Conservation (phyloP, 2,329 filamentous ascomycete species). For the Emericellopsis atlantica region DNA sequence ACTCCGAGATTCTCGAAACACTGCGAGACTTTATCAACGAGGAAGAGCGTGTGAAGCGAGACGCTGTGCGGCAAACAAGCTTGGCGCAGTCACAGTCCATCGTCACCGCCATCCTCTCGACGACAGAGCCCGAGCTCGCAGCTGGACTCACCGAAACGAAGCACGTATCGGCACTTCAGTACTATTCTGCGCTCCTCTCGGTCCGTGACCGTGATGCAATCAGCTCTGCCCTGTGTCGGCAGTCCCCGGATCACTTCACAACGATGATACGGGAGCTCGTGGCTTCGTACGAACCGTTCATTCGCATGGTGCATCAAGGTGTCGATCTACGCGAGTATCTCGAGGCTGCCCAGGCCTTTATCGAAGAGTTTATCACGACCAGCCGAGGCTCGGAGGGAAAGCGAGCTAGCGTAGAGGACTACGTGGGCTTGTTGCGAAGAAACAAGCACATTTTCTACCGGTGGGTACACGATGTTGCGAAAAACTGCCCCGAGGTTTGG, state of each 20-base stretch:
- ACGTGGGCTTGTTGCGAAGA: constrained; percentile 50
- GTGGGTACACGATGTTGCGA: constrained; percentile 58
- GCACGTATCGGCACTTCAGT: constrained; percentile 54
- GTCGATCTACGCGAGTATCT: constrained; percentile 61
- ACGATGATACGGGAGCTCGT: constrained; percentile 52
- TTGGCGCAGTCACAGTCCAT: constrained; percentile 42
- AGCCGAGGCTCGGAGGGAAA: constrained; percentile 15
- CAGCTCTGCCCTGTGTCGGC: constrained; percentile 51
- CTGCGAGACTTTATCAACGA: constrained; percentile 46
- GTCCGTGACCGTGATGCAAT: constrained; percentile 65
- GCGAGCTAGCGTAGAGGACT: constrained; percentile 58
- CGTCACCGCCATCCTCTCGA: constrained; percentile 50
- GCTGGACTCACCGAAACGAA: constrained; percentile 39
- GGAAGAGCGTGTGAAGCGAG: constrained; percentile 40
- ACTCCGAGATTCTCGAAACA: constrained; percentile 46
- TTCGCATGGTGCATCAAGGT: constrained; percentile 56
- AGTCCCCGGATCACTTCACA: constrained; percentile 62
- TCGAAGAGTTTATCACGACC: constrained; percentile 57
- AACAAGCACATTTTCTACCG: constrained; percentile 53
- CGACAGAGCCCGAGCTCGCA: constrained; percentile 26
- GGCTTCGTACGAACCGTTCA: constrained; percentile 60
- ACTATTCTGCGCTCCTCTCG: constrained; percentile 57
- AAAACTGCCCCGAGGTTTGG: constrained; percentile 54
- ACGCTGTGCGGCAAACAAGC: constrained; percentile 45
- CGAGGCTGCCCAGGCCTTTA: constrained; percentile 52